A percentile compares a stretch with the other conserved stretches of the same genome.
These are phyloP conservation scores for Diplotaxis tenuifolia DNA, from an alignment of 345 rosid genomes.

Conservation along the genomic window DNA sequence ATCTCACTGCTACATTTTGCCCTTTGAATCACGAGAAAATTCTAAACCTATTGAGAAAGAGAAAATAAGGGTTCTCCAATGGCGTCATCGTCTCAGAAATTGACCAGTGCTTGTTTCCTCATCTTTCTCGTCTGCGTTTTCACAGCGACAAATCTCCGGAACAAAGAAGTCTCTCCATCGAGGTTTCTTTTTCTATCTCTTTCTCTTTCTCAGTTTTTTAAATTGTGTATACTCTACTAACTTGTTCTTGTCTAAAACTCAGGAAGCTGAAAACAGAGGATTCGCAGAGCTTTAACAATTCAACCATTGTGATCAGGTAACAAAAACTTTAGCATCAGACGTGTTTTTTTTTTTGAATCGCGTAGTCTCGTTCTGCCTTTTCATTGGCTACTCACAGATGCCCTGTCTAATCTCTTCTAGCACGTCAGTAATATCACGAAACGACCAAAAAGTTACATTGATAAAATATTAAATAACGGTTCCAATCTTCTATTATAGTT, in stretches of 20 bases:
- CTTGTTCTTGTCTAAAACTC: neutral
- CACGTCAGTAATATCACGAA: too few species aligned
- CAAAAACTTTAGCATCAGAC: too few species aligned
- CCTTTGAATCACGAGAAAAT: neutral
- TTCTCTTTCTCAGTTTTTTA: neutral
- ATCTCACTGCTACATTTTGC: neutral
- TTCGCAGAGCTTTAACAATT: slow-evolving; percentile 8
- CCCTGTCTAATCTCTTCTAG: too few species aligned
- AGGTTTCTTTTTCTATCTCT: neutral
- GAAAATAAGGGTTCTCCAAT: neutral
- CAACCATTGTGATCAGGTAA: slow-evolving; percentile 10
- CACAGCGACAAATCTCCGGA: neutral
- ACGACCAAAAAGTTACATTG: too few species aligned
- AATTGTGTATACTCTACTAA: neutral
- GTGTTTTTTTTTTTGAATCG: too few species aligned
- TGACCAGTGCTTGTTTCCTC: neutral
- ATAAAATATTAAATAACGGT: too few species aligned
- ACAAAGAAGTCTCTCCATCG: slow-evolving; percentile 11
- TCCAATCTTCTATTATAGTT: too few species aligned
- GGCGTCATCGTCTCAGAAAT: neutral
- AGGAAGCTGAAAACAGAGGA: slow-evolving; percentile 31
- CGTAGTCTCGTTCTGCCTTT: neutral
- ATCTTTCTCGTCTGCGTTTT: neutral
- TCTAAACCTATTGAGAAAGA: neutral
- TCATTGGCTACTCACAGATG: too few species aligned